Conservation (phyloP, 176 grass and related monocot genomes). For the Carex myosuroides region DNA sequence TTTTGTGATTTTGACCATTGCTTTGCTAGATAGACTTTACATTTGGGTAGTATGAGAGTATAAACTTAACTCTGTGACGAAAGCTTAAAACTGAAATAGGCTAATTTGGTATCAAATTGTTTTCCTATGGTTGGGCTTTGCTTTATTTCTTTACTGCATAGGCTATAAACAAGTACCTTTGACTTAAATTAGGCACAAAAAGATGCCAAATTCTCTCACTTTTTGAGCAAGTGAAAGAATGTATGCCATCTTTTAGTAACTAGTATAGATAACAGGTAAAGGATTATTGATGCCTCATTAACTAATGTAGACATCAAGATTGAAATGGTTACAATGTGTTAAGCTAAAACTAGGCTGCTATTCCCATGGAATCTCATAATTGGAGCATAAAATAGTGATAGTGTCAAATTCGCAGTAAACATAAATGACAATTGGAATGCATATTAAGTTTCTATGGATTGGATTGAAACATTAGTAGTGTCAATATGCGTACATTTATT, state of each 20-base stretch:
- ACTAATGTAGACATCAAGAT: neutral
- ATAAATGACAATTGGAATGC: neutral
- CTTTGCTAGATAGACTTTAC: neutral
- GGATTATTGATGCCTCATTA: neutral
- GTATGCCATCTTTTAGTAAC: neutral
- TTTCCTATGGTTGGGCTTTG: neutral
- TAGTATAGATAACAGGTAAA: neutral
- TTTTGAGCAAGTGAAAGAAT: neutral
- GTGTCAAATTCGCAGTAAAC: neutral
- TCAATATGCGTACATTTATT: neutral
- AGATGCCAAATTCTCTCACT: neutral
- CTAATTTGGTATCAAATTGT: neutral
- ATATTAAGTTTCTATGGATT: neutral
- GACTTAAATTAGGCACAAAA: neutral
- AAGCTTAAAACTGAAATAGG: neutral
- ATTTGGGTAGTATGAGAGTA: neutral
- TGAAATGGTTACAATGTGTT: neutral
- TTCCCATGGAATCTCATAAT: neutral
- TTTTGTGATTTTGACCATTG: neutral
- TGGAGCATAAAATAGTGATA: neutral
- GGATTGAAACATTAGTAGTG: neutral
- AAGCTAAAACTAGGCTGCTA: neutral
- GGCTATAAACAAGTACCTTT: neutral
- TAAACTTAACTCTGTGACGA: neutral
- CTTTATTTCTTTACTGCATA: neutral